Evolutionary conservation across 768 basidiomycete species (phyloP).

Genomic region (Rhizopogon salebrosus): DNA sequence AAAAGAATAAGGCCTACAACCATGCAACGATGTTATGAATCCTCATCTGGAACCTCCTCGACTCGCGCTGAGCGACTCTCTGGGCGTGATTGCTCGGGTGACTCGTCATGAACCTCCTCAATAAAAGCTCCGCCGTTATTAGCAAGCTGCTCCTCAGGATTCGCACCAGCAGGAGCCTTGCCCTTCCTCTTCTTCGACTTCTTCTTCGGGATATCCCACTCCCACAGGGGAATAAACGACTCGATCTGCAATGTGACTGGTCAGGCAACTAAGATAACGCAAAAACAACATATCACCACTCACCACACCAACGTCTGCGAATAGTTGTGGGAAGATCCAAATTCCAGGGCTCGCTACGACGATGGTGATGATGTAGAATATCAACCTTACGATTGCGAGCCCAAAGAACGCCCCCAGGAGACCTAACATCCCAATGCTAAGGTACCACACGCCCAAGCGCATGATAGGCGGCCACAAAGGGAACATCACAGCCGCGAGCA

Average conservation of each 20-base stretch:
- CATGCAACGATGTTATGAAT: constrained; percentile 15
- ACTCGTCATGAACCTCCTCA: constrained; percentile 31
- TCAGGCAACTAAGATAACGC: background rate
- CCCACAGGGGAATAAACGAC: constrained; percentile 95
- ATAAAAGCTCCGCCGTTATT: constrained; percentile 34
- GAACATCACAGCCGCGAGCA: constrained; percentile 98
- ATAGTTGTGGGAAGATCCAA: constrained; percentile 98
- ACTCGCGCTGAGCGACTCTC: constrained; percentile 35
- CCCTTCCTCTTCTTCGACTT: constrained; percentile 67
- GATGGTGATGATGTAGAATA: constrained; percentile 92
- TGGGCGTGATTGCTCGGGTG: constrained; percentile 27
- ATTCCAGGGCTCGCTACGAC: constrained; percentile 85
- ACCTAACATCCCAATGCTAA: constrained; percentile 83
- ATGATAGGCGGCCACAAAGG: constrained; percentile 94
- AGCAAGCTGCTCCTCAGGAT: constrained; percentile 36
- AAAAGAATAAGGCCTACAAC: background rate
- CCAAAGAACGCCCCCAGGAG: constrained; percentile 88
- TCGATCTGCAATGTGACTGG: constrained; percentile 61
- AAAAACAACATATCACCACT: constrained; percentile 31
- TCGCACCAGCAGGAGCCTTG: constrained; percentile 24
- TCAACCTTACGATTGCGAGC: constrained; percentile 83
- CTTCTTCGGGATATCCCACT: constrained; percentile 85
- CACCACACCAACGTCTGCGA: constrained; percentile 98
- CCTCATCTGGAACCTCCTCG: constrained; percentile 42
- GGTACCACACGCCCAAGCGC: constrained; percentile 93